phyloP scores from a whole-genome alignment of 345 rosid species.

The thale cress (Arabidopsis thaliana) region DNA sequence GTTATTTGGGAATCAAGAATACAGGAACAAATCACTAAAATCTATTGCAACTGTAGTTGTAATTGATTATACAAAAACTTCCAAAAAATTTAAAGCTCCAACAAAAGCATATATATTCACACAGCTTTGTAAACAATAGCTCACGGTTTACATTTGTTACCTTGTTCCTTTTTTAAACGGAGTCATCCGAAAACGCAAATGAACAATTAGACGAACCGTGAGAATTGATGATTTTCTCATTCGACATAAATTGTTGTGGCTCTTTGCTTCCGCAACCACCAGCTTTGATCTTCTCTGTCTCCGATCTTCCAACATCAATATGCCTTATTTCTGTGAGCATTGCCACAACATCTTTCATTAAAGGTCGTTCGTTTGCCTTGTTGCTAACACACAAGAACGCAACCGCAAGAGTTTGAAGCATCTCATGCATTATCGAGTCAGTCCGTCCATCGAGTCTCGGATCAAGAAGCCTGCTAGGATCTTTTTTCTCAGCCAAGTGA shows the following conservation, averaged over 20 bases:
- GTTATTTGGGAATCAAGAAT: conserved; percentile 3
- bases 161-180: not conserved
- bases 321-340: conserved; percentile 70
- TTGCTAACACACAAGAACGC: conserved; percentile 79
- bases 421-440: conserved; percentile 74
- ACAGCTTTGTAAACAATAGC: conserved; percentile 18
- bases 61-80: not conserved
- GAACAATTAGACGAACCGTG: conserved; percentile 43
- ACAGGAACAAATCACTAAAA: not conserved
- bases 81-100: not conserved
- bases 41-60: not conserved
- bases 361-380: conserved; percentile 79
- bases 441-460: conserved; percentile 69
- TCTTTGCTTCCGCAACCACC: conserved; percentile 31
- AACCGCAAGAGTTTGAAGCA: conserved; percentile 85
- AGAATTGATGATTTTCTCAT: conserved; percentile 34
- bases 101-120: conserved; percentile 33
- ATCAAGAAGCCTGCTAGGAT: conserved; percentile 72
- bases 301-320: conserved; percentile 31
- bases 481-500: conserved; percentile 66
- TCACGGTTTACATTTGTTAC: not conserved
- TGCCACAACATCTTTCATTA: conserved; percentile 90
- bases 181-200: conserved; percentile 42
- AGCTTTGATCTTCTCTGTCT: conserved; percentile 20
- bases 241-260: conserved; percentile 18